These are phyloP conservation scores for Candida nanaspora DNA, from an alignment of 805 yeast species.

Conservation along the genomic window DNA sequence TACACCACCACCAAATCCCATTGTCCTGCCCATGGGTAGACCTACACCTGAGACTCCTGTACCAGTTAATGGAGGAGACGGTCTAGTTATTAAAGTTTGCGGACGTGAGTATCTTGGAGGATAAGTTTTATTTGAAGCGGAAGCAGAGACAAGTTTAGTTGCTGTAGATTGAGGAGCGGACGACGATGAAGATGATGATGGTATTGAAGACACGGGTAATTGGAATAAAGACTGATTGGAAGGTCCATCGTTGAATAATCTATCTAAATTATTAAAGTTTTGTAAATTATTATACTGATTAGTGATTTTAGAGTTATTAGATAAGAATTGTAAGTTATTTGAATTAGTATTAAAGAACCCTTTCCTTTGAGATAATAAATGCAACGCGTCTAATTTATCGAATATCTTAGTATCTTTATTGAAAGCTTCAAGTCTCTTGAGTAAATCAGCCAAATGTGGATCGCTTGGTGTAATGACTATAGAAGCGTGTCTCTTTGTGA, in stretches of 20 bases:
- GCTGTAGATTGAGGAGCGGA: no score
- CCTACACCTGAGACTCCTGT: background rate
- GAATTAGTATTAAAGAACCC: constrained; percentile 24
- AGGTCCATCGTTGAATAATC: constrained; percentile 11
- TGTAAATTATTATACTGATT: constrained; percentile 17
- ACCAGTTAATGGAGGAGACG: background rate
- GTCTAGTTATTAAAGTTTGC: no score
- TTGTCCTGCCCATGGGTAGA: no score
- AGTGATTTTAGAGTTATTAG: constrained; percentile 18
- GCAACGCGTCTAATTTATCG: constrained; percentile 23
- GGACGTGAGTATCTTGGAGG: no score
- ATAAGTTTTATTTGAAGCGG: no score
- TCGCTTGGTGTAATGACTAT: constrained; percentile 20
- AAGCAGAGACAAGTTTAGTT: no score
- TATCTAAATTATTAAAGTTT: constrained; percentile 21
- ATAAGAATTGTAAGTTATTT: constrained; percentile 22
- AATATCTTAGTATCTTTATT: constrained; percentile 19
- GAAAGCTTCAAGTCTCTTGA: constrained; percentile 22
- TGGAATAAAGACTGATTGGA: background rate
- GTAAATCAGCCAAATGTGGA: constrained; percentile 18
- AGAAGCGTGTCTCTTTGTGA: constrained; percentile 18
- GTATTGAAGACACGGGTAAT: background rate
- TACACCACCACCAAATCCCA: no score
- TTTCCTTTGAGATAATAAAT: constrained; percentile 23
- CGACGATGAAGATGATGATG: background rate